These are phyloP conservation scores for Pseudofabraea citricarpa DNA, from an alignment of 2,329 filamentous ascomycete species.

Conservation along the genomic window DNA sequence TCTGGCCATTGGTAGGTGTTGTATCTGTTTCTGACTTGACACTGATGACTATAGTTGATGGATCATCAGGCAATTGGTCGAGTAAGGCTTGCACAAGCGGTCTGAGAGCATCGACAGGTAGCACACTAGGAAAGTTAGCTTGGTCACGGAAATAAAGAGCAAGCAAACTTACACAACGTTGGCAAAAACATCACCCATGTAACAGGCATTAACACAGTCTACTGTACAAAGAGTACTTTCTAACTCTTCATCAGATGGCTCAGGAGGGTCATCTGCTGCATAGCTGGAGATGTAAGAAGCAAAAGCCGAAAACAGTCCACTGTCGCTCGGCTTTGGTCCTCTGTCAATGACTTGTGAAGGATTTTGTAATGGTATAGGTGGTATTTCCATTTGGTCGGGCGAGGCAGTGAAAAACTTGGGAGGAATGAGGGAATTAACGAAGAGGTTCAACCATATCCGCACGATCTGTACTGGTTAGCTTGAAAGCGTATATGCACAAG, in stretches of 20 bases:
- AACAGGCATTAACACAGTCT: slow-evolving; percentile 88
- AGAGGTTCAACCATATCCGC: slow-evolving; percentile 90
- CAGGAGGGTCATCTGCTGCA: slow-evolving; percentile 93
- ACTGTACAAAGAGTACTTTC: slow-evolving; percentile 93
- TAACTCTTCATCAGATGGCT: slow-evolving; percentile 94
- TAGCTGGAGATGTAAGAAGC: slow-evolving; percentile 98
- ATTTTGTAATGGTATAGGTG: slow-evolving; percentile 81
- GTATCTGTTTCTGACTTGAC: slow-evolving; percentile 82
- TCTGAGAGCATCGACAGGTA: slow-evolving; percentile 55
- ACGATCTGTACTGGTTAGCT: slow-evolving; percentile 60
- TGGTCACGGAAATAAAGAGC: not conserved
- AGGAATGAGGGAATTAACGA: slow-evolving; percentile 89
- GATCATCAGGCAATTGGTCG: slow-evolving; percentile 81
- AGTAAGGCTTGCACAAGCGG: slow-evolving; percentile 69
- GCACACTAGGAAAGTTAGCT: slow-evolving; percentile 40
- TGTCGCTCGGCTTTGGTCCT: slow-evolving; percentile 70
- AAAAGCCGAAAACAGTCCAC: slow-evolving; percentile 87
- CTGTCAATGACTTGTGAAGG: slow-evolving; percentile 92
- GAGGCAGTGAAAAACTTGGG: slow-evolving; percentile 61
- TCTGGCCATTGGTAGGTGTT: slow-evolving; percentile 56
- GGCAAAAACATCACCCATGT: slow-evolving; percentile 73
- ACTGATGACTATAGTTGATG: slow-evolving; percentile 73
- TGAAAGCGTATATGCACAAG: not conserved
- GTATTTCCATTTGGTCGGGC: slow-evolving; percentile 63
- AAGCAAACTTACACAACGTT: slow-evolving; percentile 66